These are phyloP conservation scores for Solanum chilense DNA, from an alignment of 257 asterid genomes.

Conservation along the genomic window DNA sequence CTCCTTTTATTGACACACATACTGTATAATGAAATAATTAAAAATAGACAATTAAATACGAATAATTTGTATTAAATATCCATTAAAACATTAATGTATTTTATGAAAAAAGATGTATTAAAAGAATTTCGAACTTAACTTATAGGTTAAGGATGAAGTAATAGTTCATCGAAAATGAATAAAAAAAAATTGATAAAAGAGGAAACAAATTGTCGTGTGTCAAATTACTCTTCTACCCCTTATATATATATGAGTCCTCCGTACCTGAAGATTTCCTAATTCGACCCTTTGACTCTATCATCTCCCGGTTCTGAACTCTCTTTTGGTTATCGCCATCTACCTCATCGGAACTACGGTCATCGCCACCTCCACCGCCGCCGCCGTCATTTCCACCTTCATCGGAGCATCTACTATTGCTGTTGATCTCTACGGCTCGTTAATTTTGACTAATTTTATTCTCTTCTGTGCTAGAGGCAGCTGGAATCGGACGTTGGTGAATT, in stretches of 20 bases:
- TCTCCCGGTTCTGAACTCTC: not conserved
- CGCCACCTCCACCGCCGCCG: not conserved
- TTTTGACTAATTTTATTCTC: not conserved
- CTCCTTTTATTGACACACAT: not conserved
- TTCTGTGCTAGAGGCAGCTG: not conserved
- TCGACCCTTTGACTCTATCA: slow-evolving; percentile 1
- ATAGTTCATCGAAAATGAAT: not conserved
- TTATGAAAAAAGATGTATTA: not conserved
- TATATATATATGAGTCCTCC: not conserved
- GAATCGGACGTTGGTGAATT: not conserved
- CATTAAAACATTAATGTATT: too few species aligned
- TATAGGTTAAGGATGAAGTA: not conserved
- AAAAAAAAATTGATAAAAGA: not conserved
- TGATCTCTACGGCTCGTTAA: not conserved
- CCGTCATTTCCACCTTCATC: not conserved
- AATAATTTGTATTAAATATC: not conserved
- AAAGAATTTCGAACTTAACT: not conserved
- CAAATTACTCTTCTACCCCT: not conserved
- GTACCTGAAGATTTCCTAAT: not conserved
- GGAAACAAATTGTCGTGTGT: not conserved
- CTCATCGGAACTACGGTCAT: not conserved
- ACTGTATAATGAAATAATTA: not conserved
- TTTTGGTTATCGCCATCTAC: not conserved
- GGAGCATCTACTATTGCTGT: not conserved
- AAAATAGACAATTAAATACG: not conserved